These are phyloP conservation scores for Scleroderma bovista DNA, from an alignment of 768 basidiomycete species.

Conservation along the genomic window DNA sequence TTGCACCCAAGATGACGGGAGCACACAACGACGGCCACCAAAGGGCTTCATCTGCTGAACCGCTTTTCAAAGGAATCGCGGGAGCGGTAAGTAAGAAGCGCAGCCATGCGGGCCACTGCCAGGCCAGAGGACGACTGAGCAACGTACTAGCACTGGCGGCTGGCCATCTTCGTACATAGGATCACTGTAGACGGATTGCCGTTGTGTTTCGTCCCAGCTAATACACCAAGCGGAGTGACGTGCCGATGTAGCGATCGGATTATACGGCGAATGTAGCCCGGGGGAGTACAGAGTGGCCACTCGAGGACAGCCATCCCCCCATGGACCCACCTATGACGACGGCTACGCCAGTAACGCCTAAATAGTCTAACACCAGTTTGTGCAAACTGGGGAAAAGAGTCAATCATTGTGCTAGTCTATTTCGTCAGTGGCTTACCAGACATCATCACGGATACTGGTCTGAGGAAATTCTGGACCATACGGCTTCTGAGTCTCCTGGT, in stretches of 20 bases:
- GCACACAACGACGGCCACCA: no score
- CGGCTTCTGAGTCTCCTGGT: constrained; percentile 66
- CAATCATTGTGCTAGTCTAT: background rate
- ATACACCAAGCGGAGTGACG: constrained; percentile 99
- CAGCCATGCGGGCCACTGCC: constrained; percentile 92
- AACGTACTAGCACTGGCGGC: constrained; percentile 75
- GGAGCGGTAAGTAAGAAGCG: constrained; percentile 87
- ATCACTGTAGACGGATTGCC: constrained; percentile 95
- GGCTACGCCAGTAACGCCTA: constrained; percentile 76
- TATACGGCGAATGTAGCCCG: constrained; percentile 73
- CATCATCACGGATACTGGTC: constrained; percentile 90
- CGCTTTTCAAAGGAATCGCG: constrained; percentile 91
- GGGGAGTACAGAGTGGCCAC: constrained; percentile 83
- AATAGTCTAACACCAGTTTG: constrained; percentile 76
- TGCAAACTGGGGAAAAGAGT: constrained; percentile 61
- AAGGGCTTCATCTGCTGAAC: constrained; percentile 90
- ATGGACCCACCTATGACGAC: constrained; percentile 96
- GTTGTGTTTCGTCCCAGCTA: constrained; percentile 96
- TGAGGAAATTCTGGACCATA: constrained; percentile 95
- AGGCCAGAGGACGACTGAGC: constrained; percentile 79
- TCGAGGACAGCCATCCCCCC: constrained; percentile 99
- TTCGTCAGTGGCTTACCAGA: constrained; percentile 49
- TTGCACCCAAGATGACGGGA: no score
- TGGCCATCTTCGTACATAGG: constrained; percentile 84
- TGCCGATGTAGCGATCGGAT: constrained; percentile 91